Evolutionary conservation across 2,329 filamentous ascomycete genomes (phyloP).

Genomic region (Trichophyton verrucosum): DNA sequence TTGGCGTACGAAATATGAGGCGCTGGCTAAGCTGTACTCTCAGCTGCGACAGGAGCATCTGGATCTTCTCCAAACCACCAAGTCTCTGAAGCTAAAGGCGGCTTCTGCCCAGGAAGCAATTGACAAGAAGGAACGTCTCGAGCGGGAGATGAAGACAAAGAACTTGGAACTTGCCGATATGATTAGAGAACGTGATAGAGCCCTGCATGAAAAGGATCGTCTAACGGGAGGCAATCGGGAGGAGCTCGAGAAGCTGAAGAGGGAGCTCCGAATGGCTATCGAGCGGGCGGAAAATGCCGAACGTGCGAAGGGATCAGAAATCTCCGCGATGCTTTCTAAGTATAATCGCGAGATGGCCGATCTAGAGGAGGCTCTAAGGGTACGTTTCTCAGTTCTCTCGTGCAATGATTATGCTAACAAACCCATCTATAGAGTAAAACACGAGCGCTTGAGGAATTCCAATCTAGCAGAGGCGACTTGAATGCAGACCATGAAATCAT

Average conservation of each 20-base stretch:
- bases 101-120: constrained; percentile 95
- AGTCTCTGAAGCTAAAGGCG: constrained; percentile 88
- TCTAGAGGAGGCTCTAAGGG: constrained; percentile 73
- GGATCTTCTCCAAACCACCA: constrained; percentile 90
- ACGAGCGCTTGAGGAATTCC: constrained; percentile 70
- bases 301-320: constrained; percentile 82
- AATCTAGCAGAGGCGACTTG: constrained; percentile 64
- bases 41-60: constrained; percentile 91
- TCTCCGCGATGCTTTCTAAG: constrained; percentile 86
- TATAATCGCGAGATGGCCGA: constrained; percentile 97
- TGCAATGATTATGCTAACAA: constrained; percentile 13
- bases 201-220: constrained; percentile 84
- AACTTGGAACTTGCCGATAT: constrained; percentile 97
- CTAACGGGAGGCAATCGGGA: constrained; percentile 77
- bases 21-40: constrained; percentile 90
- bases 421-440: constrained; percentile 59
- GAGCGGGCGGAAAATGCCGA: constrained; percentile 89
- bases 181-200: constrained; percentile 91
- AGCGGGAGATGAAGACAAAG: constrained; percentile 97
- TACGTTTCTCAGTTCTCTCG: constrained; percentile 18
- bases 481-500: constrained; percentile 74
- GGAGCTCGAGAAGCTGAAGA: constrained; percentile 85
- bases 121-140: constrained; percentile 83
- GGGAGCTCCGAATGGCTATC: constrained; percentile 81
- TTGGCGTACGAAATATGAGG: constrained; percentile 94